Evolutionary conservation across 2,329 filamentous ascomycete species (phyloP).

Genomic region (Daldinia sp.): DNA sequence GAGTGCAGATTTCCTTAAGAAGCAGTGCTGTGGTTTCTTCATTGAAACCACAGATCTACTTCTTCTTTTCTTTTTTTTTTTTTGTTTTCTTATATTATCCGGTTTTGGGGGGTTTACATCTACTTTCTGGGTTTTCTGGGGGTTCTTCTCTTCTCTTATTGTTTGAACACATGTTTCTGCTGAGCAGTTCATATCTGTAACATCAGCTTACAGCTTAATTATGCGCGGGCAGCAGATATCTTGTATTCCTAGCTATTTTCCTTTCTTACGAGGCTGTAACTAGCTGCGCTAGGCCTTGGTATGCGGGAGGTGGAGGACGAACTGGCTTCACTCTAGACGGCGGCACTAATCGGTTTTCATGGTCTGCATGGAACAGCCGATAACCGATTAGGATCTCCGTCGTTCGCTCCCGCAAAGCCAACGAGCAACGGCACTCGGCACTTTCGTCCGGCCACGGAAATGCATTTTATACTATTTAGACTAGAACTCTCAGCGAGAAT

Average conservation of each 20-base stretch:
- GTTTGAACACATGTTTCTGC: constrained; percentile 32
- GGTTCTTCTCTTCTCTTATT: constrained; percentile 36
- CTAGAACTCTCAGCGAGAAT: constrained; percentile 40
- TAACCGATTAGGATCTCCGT: constrained; percentile 12
- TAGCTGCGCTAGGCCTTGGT: constrained; percentile 31
- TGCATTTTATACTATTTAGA: constrained; percentile 31
- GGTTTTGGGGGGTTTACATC: background rate
- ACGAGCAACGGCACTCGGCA: constrained; percentile 21
- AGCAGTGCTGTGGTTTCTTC: constrained; percentile 22
- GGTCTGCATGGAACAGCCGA: constrained; percentile 37
- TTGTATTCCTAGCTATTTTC: constrained; percentile 35
- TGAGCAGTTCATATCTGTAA: constrained; percentile 33
- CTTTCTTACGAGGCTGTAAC: constrained; percentile 21
- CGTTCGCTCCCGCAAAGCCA: constrained; percentile 15
- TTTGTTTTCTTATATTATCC: constrained; percentile 14
- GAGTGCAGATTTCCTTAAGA: constrained; percentile 21
- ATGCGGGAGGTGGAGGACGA: constrained; percentile 31
- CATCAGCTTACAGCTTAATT: constrained; percentile 33
- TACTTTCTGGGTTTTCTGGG: constrained; percentile 16
- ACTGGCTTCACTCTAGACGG: constrained; percentile 36
- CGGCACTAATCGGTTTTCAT: constrained; percentile 20
- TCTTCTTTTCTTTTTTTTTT: constrained; percentile 31
- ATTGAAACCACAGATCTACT: constrained; percentile 27
- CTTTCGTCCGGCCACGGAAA: constrained; percentile 42
- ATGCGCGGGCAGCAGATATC: constrained; percentile 43